Base-by-base conservation (phyloP, 2,329 filamentous ascomycete species). In the Elsinoe australis region DNA sequence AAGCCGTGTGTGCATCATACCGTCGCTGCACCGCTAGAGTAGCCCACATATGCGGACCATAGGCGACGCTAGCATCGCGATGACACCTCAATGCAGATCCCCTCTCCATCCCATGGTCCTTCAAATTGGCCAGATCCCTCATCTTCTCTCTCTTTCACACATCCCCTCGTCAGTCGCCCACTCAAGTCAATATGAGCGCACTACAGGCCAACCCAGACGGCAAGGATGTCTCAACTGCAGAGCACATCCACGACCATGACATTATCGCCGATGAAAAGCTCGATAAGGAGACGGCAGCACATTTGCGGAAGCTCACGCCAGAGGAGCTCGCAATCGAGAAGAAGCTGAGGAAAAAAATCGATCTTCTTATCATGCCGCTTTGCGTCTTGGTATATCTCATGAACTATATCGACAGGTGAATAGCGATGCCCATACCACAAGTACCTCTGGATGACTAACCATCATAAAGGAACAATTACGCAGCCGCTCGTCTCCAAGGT, bases 381-480 rank as follows among this genome's bases (percentile, higher is more conserved):
- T 71, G 88, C 49, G 78, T 87, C 38, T 59, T 86, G 55, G 85
- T 88, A 65, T 85, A 85, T 59, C 83, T 85, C 60, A 72, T 82
- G 68, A 86, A 87, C 66, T 86, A 85, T 39, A 66, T 82, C 10
- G 75, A 79, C 56, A 24, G 57, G 61, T 63, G 60, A 45, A 35
- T 8, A 15, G 3, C 18, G 5, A n/a, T 29, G 7, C 12, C 26
- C 15, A 5, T 24, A 15, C 18, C 8, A 2, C 48, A 35, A 47
- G 19, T n/a, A 3, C 17, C 17, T 21, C 4, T 9, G n/a, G 42
- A 38, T 38, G n/a, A 32, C 29, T 48, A n/a, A 39, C 17, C 3
- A 10, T 15, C 18, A 12, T 8, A 15, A 42, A 61, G 66, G 28
- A 75, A 74, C 60, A 75, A 84, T 62, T 83, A 85, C 53, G 80